Base-by-base conservation (phyloP, 1,284 basidiomycete genomes). In the Puccinia novopanici region DNA sequence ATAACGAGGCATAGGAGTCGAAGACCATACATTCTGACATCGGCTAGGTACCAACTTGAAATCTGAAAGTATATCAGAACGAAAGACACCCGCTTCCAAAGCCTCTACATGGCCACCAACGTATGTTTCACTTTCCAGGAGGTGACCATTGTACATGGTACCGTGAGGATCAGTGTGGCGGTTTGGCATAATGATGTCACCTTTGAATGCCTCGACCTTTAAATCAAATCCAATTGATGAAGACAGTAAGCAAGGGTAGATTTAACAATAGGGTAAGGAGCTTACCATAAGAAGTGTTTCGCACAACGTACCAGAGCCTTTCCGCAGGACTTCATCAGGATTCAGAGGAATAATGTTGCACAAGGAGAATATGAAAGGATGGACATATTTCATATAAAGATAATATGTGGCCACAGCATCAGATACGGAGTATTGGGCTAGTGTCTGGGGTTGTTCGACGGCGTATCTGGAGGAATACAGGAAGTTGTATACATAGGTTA, bases 331-430 rank as follows among this genome's bases (percentile, higher is more conserved):
- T 83, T 99, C 97, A 84, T 99, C 97, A 1, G 97, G 95, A 84
- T 92, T 92, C 80, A 99, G 89, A 22, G 97, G 97, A 84, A 99
- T 99, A 86, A 99, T 99, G 88, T 98, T 99, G 88, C 97, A 99
- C 50, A 99, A 88, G 37, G 96, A 99, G 88, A 99, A 99, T 84
- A 99, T 95, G 89, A 99, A 99, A 0, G 97, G 97, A 85, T 99
- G 95, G 15, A 99, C 95, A 85, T 99, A 99, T 93, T 99, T 99
- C 97, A 99, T 99, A 88, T 99, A 99, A 67, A 99, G 89, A 86
- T 99, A 99, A 86, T 99, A 99, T 0, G 97, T 99, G 30, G 97
- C 97, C 5, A 99, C 97, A 0, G 97, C 97, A 89, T 99, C 97
- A 85, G 97, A 99, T 40, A 99, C 97, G 83, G 97, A 99, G 87